phyloP scores from a whole-genome alignment of 495 filamentous ascomycete genomes.

The Aeminium ludgeri region DNA sequence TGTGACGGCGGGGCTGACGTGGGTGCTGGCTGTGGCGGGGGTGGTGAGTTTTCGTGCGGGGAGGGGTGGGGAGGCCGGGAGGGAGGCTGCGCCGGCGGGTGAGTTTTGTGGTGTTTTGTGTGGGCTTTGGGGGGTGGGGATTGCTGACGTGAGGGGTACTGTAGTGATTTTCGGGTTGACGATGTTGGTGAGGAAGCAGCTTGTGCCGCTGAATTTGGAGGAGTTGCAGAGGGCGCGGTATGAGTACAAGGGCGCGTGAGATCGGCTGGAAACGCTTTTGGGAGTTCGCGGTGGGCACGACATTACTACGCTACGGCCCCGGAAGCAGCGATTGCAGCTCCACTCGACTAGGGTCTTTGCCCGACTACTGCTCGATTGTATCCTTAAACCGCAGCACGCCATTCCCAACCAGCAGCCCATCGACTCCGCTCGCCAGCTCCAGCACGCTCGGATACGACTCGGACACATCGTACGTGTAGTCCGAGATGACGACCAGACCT shows the following conservation, averaged over 20 bases:
- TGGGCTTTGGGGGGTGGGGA: no score
- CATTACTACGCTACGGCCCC: no score
- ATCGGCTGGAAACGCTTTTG: no score
- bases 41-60: constrained; percentile 9
- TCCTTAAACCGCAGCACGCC: constrained; percentile 86
- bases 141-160: neutral
- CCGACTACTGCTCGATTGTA: constrained; percentile 66
- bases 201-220: constrained; percentile 39
- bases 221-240: constrained; percentile 39
- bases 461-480: constrained; percentile 42
- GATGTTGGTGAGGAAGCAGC: constrained; percentile 33
- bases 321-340: no score
- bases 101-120: constrained; percentile 5
- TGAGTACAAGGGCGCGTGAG: constrained; percentile 41
- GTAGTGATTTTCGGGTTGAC: constrained; percentile 30
- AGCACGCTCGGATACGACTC: constrained; percentile 29
- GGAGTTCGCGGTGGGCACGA: no score
- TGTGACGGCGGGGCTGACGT: constrained; percentile 31
- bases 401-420: constrained; percentile 69
- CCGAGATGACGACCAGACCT: constrained; percentile 81
- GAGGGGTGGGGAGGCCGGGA: constrained; percentile 4
- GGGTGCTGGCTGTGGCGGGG: constrained; percentile 4
- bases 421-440: constrained; percentile 47
- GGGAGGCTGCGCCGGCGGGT: constrained; percentile 19
- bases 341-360: no score